Evolutionary conservation across 2,329 filamentous ascomycete species (phyloP).

Genomic region (Cordyceps tenuipes): DNA sequence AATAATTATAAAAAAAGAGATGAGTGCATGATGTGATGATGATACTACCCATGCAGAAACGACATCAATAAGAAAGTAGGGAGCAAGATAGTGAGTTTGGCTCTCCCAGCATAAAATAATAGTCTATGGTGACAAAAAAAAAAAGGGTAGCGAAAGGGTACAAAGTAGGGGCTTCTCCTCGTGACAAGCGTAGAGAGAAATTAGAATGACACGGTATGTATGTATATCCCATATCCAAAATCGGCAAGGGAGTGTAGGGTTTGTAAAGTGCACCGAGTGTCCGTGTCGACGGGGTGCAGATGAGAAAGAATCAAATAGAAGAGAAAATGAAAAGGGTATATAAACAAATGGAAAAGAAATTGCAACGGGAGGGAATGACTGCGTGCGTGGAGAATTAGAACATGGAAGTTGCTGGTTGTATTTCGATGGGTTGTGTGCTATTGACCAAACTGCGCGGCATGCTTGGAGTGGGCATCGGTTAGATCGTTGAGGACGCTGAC

Average conservation of each 20-base stretch:
- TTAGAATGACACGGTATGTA: not conserved
- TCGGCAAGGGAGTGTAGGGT: not conserved
- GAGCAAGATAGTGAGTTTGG: not conserved
- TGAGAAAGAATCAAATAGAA: not conserved
- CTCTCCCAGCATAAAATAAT: not conserved
- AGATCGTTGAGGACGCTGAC: slow-evolving; percentile 39
- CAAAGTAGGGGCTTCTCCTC: not conserved
- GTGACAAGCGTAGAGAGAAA: not conserved
- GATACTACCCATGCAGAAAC: not conserved
- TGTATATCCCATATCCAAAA: not conserved
- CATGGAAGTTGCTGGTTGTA: not conserved
- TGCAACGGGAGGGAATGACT: not conserved
- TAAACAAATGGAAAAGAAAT: slow-evolving; percentile 4
- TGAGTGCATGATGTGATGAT: slow-evolving; percentile 9
- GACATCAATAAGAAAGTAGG: slow-evolving; percentile 13
- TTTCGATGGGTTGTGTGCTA: slow-evolving; percentile 13
- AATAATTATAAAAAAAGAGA: slow-evolving; percentile 10
- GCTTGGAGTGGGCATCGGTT: slow-evolving; percentile 28
- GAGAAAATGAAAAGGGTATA: slow-evolving; percentile 11
- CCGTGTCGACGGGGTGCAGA: not conserved
- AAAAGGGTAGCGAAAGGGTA: not conserved
- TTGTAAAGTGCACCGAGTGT: not conserved
- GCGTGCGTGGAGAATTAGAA: not conserved
- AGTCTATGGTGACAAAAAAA: not conserved
- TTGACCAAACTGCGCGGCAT: slow-evolving; percentile 24